Percentiles rank a stretch among this genome's conserved stretches.
These are phyloP conservation scores for Talaromyces sp. DNA, from an alignment of 2,329 filamentous ascomycete species.

Conservation along the genomic window DNA sequence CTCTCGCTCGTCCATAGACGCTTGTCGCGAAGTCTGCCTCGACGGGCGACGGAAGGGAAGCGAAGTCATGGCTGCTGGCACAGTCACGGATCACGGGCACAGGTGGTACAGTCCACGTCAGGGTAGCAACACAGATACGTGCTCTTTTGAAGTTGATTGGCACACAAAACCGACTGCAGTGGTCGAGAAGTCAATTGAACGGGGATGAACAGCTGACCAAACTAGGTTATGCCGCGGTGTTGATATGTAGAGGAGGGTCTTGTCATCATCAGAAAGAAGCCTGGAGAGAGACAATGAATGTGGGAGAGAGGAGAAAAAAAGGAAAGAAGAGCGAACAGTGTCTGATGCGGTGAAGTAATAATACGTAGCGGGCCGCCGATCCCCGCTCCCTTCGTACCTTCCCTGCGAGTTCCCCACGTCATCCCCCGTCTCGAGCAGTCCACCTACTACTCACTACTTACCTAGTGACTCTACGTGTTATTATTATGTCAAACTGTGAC, in stretches of 20 bases:
- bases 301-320: background rate
- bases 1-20: slow-evolving; percentile 46
- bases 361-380: background rate
- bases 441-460: background rate
- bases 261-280: slow-evolving; percentile 1
- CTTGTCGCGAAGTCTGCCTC: slow-evolving; percentile 30
- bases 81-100: background rate
- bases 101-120: slow-evolving; percentile 6
- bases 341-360: background rate
- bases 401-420: background rate
- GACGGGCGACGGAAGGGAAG: slow-evolving; percentile 29
- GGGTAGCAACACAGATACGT: background rate
- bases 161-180: background rate
- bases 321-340: background rate
- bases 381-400: background rate
- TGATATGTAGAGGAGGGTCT: slow-evolving; percentile 2
- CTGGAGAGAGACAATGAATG: background rate
- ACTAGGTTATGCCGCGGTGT: slow-evolving; percentile 12
- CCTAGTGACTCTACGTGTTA: no score
- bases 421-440: background rate
- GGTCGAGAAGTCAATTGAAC: slow-evolving; percentile 2
- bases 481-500: no score
- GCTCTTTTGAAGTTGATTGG: background rate
- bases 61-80: slow-evolving; percentile 22
- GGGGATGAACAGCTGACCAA: background rate